These are phyloP conservation scores for Chaetomium olivaceum DNA, from an alignment of 2,329 filamentous ascomycete genomes.

Conservation along the genomic window DNA sequence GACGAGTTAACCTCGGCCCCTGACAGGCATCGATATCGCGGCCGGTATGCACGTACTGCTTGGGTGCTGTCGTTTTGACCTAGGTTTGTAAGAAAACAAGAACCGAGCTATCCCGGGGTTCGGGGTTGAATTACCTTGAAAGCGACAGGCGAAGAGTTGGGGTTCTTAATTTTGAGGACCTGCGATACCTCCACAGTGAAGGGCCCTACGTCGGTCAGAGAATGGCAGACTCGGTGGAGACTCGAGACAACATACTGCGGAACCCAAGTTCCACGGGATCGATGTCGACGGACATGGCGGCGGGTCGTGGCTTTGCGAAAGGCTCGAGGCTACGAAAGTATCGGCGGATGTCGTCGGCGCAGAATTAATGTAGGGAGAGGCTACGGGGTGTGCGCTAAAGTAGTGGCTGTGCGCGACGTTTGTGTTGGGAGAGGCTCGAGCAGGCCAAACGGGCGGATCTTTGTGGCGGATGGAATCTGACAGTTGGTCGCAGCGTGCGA, in stretches of 20 bases:
- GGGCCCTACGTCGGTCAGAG: constrained; percentile 51
- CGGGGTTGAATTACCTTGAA: constrained; percentile 61
- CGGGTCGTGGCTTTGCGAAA: constrained; percentile 22
- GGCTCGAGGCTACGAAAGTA: background rate
- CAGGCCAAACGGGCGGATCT: background rate
- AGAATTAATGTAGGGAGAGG: background rate
- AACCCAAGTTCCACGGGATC: constrained; percentile 90
- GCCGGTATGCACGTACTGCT: constrained; percentile 67
- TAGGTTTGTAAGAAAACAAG: constrained; percentile 44
- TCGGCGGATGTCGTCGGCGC: background rate
- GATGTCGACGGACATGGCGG: constrained; percentile 90
- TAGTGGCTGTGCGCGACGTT: background rate
- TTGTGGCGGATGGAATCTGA: constrained; percentile 9
- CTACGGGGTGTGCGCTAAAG: background rate
- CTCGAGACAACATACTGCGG: constrained; percentile 66
- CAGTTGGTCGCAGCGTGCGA: constrained; percentile 22
- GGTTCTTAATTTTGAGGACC: constrained; percentile 65
- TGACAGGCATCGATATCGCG: background rate
- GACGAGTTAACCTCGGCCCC: constrained; percentile 28
- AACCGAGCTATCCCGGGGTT: background rate
- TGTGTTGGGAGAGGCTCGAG: background rate
- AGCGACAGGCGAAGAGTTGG: constrained; percentile 61
- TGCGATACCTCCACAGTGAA: constrained; percentile 67
- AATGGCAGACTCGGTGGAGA: constrained; percentile 9
- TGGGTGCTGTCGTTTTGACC: constrained; percentile 99